A percentile compares a stretch with the other conserved stretches of the same genome.
Conservation (phyloP, 352 stramenopile species). For the Phytophthora vignae region DNA sequence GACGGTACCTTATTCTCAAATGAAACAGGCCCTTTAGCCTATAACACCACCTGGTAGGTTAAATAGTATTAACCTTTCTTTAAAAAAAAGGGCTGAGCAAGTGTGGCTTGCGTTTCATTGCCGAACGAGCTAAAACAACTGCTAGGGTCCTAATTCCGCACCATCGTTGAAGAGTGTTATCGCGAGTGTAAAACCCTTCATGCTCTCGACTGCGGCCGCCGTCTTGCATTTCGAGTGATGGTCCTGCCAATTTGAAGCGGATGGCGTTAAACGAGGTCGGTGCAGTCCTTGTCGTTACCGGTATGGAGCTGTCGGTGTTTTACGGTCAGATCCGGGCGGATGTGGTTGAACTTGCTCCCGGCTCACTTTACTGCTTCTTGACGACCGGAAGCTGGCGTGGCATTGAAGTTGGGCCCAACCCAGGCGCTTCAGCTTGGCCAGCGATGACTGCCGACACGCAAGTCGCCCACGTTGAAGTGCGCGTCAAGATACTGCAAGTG, state of each 20-base stretch:
- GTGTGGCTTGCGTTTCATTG: too few species aligned
- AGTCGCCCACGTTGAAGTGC: conserved; percentile 24
- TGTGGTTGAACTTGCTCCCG: conserved; percentile 34
- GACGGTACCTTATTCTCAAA: too few species aligned
- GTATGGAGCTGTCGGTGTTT: conserved; percentile 3
- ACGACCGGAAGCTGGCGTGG: not conserved
- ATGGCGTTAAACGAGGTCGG: conserved; percentile 25
- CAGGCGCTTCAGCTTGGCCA: not conserved
- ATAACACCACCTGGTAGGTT: too few species aligned
- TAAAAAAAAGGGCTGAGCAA: too few species aligned
- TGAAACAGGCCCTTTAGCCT: too few species aligned
- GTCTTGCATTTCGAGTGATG: conserved; percentile 40
- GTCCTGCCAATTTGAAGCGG: conserved; percentile 17
- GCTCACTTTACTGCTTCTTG: conserved; percentile 12
- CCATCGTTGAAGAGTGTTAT: too few species aligned
- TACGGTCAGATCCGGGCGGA: conserved; percentile 4
- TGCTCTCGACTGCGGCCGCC: not conserved
- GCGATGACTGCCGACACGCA: conserved; percentile 27
- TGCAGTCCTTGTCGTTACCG: not conserved
- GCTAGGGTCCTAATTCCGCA: too few species aligned
- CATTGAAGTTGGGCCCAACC: conserved; percentile 28
- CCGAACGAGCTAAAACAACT: too few species aligned
- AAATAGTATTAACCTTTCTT: too few species aligned
- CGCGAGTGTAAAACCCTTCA: not conserved
- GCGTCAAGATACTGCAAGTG: conserved; percentile 26